These are phyloP conservation scores for Ustulina deusta DNA, from an alignment of 2,329 filamentous ascomycete genomes.

Conservation along the genomic window DNA sequence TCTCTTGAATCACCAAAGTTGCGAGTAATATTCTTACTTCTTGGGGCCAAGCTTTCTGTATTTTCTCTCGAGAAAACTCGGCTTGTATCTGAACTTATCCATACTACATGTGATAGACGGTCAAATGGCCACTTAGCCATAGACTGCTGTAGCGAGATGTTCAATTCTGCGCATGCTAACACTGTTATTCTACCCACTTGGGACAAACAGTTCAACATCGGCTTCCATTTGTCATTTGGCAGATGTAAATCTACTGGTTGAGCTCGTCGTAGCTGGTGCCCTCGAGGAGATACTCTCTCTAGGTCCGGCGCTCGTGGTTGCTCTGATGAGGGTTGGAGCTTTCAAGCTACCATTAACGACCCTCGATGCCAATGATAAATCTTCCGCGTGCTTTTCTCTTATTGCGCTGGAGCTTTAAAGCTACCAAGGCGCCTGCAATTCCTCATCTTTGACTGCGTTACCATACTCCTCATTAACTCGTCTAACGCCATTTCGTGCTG, in stretches of 20 bases:
- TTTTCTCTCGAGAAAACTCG: slow-evolving; percentile 28
- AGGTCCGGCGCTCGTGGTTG: slow-evolving; percentile 30
- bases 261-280: slow-evolving; percentile 20
- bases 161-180: slow-evolving; percentile 30
- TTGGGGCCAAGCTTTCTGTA: slow-evolving; percentile 29
- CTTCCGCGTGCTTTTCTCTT: slow-evolving; percentile 48
- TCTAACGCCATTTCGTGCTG: slow-evolving; percentile 51
- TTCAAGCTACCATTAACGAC: slow-evolving; percentile 63
- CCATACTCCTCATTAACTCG: slow-evolving; percentile 52
- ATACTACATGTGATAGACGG: slow-evolving; percentile 34
- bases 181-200: slow-evolving; percentile 40
- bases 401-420: slow-evolving; percentile 74
- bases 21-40: slow-evolving; percentile 11
- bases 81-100: slow-evolving; percentile 36
- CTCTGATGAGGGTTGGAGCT: slow-evolving; percentile 59
- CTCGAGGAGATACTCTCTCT: slow-evolving; percentile 11
- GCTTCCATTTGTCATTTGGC: slow-evolving; percentile 27
- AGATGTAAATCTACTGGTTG: slow-evolving; percentile 24
- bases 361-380: slow-evolving; percentile 52
- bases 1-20: slow-evolving; percentile 1
- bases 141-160: slow-evolving; percentile 24
- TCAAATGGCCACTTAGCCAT: slow-evolving; percentile 37
- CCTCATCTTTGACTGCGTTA: slow-evolving; percentile 46
- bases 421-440: slow-evolving; percentile 67
- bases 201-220: slow-evolving; percentile 35